phyloP scores from a whole-genome alignment of 495 filamentous ascomycete genomes.

The Penicillium lividum region DNA sequence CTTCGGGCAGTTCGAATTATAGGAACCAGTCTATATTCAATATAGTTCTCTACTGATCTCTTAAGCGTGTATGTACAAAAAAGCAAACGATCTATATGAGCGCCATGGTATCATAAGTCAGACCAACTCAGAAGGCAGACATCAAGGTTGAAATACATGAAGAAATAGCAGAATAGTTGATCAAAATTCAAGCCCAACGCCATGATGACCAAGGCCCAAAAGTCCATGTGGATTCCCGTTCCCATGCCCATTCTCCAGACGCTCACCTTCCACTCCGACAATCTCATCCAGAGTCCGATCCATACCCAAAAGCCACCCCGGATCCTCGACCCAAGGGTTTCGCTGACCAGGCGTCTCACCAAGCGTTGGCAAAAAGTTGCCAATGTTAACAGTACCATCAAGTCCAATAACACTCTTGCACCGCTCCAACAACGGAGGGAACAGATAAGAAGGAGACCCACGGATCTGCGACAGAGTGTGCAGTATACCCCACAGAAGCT shows the following conservation, averaged over 20 bases:
- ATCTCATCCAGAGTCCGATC: background rate
- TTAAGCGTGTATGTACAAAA: background rate
- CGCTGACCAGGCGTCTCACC: conserved; percentile 13
- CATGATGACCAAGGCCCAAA: background rate
- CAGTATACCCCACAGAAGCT: conserved; percentile 47
- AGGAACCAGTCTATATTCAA: background rate
- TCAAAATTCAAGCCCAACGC: background rate
- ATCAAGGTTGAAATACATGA: background rate
- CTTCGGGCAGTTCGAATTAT: too few species aligned
- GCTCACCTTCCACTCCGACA: background rate
- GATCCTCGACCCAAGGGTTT: conserved; percentile 22
- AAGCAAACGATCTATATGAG: conserved; percentile 1
- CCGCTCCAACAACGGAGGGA: conserved; percentile 38
- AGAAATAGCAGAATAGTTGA: too few species aligned
- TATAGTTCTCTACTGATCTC: background rate
- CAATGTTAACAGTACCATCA: conserved; percentile 34
- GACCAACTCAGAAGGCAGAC: background rate
- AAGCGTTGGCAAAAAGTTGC: conserved; percentile 35
- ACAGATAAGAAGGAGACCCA: conserved; percentile 47
- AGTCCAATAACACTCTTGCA: conserved; percentile 37
- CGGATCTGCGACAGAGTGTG: conserved; percentile 44
- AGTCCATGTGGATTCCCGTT: background rate
- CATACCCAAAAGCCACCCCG: conserved; percentile 14
- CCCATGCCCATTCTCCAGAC: background rate
- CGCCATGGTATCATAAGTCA: conserved; percentile 6